Base-by-base conservation (phyloP, 345 rosid genomes). In the Eucalyptus curtisii region DNA sequence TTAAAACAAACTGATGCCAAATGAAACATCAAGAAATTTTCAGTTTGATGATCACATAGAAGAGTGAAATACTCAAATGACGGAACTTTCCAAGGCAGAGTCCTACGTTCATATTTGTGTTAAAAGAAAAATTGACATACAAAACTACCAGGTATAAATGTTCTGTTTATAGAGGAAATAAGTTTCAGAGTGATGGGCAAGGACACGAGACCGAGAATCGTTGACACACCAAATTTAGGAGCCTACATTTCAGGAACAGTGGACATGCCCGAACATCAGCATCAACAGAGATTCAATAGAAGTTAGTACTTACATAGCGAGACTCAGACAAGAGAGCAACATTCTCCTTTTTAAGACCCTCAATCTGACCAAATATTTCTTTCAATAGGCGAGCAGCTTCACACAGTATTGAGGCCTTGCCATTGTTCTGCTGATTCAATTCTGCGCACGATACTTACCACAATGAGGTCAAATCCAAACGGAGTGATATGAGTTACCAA, bases 381-480 rank as follows among this genome's bases (percentile, higher is more conserved):
- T 96, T 98, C 92, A 98, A 91, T 59, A 95, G 88, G 81, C 96
- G 94, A 90, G 97, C 89, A 68, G 99, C 94, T 94, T 98, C 99
- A 27, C 91, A 84, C 30, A 98, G 80, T 89, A 94, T 90, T 12
- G 95, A 93, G 47, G 99, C 99, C 94, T 98, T 98, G 81, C 99
- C 99, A 88, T 90, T 96, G 87, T 95, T 98, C 86, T 93, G 94
- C 90, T 92, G 95, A 90, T 89, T 91, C 49, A 95, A 52, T 52
- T 95, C 99, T 98, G 93, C 25, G 7, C 52, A 88, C 90, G 44
- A 88, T 81, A 88, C 49, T 49, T 27, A 71, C 68, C 45, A 30
- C 30, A 52, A 59, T 87, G 30, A 92, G 89, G 87, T 27, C 50
- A 31, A 87, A 37, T 88, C 81, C 49, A 44, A 80, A 47, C 33